Conservation (phyloP, 106 monocot species). For the Apostasia ramifera region DNA sequence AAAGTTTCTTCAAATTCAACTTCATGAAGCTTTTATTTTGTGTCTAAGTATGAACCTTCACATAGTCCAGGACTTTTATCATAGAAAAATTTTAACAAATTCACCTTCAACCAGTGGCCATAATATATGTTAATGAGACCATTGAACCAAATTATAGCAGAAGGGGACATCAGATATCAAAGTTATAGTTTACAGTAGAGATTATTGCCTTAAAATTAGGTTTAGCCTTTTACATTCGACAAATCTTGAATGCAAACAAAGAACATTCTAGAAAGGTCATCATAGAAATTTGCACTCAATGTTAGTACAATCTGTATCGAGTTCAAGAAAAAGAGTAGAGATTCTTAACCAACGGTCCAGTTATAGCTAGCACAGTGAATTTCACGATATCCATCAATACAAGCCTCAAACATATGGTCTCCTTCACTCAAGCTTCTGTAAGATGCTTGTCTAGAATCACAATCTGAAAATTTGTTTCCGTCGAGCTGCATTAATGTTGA, state of each 20-base stretch:
- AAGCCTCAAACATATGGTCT: conserved; percentile 62
- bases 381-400: conserved; percentile 41
- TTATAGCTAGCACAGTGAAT: conserved; percentile 51
- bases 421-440: conserved; percentile 65
- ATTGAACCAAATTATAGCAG: too few species aligned
- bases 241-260: not conserved
- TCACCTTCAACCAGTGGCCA: too few species aligned
- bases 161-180: not conserved
- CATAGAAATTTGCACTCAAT: not conserved
- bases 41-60: too few species aligned
- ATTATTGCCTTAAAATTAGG: not conserved
- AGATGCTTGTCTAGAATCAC: conserved; percentile 35
- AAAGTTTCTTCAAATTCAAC: too few species aligned
- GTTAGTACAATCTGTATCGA: not conserved
- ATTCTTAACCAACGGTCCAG: conserved; percentile 79
- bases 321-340: conserved; percentile 8
- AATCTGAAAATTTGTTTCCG: conserved; percentile 28
- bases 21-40: too few species aligned
- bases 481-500: conserved; percentile 63
- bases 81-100: too few species aligned
- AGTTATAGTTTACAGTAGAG: not conserved
- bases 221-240: not conserved
- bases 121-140: too few species aligned
- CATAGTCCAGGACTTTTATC: too few species aligned
- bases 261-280: not conserved